Percentiles rank a stretch among this genome's conserved stretches.
phyloP scores from a whole-genome alignment of 495 filamentous ascomycete genomes.

The Diplogelasinospora grovesii region DNA sequence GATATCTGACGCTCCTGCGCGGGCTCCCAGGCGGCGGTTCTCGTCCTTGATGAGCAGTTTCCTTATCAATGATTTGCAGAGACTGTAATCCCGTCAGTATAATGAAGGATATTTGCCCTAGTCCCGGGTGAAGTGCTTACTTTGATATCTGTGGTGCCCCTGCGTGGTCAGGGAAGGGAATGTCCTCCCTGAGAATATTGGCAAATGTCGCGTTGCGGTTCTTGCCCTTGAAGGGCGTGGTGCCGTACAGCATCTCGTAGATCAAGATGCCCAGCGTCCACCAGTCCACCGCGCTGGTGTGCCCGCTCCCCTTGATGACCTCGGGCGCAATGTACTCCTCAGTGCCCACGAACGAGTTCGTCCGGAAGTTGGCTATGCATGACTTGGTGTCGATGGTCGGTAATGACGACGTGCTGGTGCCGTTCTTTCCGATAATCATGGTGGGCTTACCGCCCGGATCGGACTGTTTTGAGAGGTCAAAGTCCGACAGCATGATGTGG shows the following conservation, averaged over 20 bases:
- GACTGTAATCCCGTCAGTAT: slow-evolving; percentile 37
- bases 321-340: slow-evolving; percentile 99
- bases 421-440: slow-evolving; percentile 86
- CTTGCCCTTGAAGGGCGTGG: slow-evolving; percentile 98
- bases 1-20: slow-evolving; percentile 93
- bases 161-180: slow-evolving; percentile 84
- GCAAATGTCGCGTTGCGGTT: slow-evolving; percentile 97
- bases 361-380: slow-evolving; percentile 96
- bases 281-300: slow-evolving; percentile 98
- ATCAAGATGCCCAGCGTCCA: slow-evolving; percentile 97
- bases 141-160: slow-evolving; percentile 81
- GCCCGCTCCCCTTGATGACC: slow-evolving; percentile 96
- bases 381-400: slow-evolving; percentile 97
- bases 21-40: slow-evolving; percentile 85
- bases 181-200: slow-evolving; percentile 92
- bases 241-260: slow-evolving; percentile 99
- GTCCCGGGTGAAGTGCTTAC: slow-evolving; percentile 53
- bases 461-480: slow-evolving; percentile 96
- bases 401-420: slow-evolving; percentile 70
- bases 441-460: slow-evolving; percentile 92
- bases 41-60: slow-evolving; percentile 98
- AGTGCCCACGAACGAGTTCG: slow-evolving; percentile 96
- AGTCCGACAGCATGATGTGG: slow-evolving; percentile 99
- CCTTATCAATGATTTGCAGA: slow-evolving; percentile 94
- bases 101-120: background rate